Evolutionary conservation across 1,139 yeast genomes (phyloP).

Genomic region (Hyphopichia burtonii): DNA sequence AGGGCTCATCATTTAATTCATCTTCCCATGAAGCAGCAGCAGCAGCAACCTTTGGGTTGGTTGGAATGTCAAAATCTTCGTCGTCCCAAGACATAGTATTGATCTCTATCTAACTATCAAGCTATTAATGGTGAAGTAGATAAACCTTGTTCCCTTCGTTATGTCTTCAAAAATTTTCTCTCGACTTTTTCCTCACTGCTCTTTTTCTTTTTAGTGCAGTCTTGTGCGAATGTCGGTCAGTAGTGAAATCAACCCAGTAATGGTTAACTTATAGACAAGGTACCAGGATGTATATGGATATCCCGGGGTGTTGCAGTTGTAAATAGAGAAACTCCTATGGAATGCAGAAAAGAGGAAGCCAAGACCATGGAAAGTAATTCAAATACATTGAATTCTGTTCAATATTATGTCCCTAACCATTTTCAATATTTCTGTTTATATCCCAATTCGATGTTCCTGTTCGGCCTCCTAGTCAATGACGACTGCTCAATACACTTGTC

Average conservation of each 20-base stretch:
- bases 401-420: too few species aligned
- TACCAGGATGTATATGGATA: too few species aligned
- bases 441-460: too few species aligned
- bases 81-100: conserved; percentile 69
- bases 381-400: too few species aligned
- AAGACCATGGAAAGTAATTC: too few species aligned
- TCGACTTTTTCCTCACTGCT: not conserved
- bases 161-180: not conserved
- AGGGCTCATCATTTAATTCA: conserved; percentile 72
- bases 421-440: too few species aligned
- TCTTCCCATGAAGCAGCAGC: conserved; percentile 76
- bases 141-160: not conserved
- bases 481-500: too few species aligned
- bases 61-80: conserved; percentile 82
- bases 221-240: conserved; percentile 1
- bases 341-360: too few species aligned
- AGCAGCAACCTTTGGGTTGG: conserved; percentile 33
- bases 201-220: not conserved
- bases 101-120: not conserved
- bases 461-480: too few species aligned
- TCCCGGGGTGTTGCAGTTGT: too few species aligned
- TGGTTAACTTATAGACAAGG: too few species aligned
- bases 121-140: not conserved
- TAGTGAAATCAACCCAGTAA: not conserved
- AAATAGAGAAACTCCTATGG: too few species aligned